A percentile compares a stretch with the other conserved stretches of the same genome.
phyloP scores from a whole-genome alignment of 306 rosid species.

The Fragaria vesca region DNA sequence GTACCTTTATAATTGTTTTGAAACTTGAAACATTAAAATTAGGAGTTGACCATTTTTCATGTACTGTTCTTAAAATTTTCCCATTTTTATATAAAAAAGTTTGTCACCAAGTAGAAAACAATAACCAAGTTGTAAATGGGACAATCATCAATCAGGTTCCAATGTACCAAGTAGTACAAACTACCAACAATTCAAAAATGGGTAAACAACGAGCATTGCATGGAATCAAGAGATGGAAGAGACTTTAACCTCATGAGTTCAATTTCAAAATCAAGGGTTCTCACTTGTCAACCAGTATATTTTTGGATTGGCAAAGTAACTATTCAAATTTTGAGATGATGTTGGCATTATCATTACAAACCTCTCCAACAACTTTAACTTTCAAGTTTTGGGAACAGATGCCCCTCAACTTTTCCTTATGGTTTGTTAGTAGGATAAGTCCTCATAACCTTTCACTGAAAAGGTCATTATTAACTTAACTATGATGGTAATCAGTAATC shows the following conservation, averaged over 20 bases:
- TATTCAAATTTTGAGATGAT: background rate
- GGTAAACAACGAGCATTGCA: background rate
- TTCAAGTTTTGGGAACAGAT: conserved; percentile 3
- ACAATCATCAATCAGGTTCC: background rate
- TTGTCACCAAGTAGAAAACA: background rate
- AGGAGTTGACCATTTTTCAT: too few relatives aligned
- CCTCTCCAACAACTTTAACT: conserved; percentile 13
- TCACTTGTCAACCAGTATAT: conserved; percentile 4
- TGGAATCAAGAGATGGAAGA: background rate
- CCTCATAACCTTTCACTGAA: background rate
- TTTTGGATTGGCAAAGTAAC: conserved; percentile 14
- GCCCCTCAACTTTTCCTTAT: background rate
- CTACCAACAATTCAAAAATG: conserved; percentile 4
- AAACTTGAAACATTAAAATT: too few relatives aligned
- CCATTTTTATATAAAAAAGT: background rate
- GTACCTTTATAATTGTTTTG: too few relatives aligned
- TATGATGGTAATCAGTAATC: background rate
- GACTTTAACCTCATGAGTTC: conserved; percentile 5
- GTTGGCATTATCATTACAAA: background rate
- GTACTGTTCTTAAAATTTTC: too few relatives aligned
- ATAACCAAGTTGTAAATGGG: background rate
- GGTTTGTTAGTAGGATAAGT: background rate
- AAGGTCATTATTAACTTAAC: conserved; percentile 6
- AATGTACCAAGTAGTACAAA: background rate
- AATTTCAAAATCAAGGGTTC: background rate